These are phyloP conservation scores for Hypoxylon intermedium DNA, from an alignment of 495 filamentous ascomycete genomes.

Conservation along the genomic window DNA sequence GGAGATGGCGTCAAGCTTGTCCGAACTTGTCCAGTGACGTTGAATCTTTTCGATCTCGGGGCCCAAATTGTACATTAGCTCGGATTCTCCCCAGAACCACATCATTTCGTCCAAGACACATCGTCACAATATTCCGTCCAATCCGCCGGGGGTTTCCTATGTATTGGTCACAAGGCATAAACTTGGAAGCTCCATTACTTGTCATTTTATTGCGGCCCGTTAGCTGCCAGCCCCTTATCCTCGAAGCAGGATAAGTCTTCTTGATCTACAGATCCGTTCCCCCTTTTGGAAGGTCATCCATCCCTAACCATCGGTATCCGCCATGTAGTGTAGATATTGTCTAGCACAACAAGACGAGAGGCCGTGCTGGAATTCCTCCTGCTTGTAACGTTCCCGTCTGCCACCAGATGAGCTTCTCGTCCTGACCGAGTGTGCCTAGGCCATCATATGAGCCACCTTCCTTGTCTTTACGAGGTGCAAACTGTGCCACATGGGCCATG, in stretches of 20 bases:
- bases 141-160: constrained; percentile 12
- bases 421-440: constrained; percentile 1
- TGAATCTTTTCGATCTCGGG: constrained; percentile 6
- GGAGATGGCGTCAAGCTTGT: constrained; percentile 2
- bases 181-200: constrained; percentile 21
- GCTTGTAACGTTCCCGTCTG: constrained; percentile 27
- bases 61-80: neutral
- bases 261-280: constrained; percentile 20
- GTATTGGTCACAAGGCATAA: constrained; percentile 33
- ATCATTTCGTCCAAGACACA: constrained; percentile 21
- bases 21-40: constrained; percentile 26
- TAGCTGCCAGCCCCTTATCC: constrained; percentile 20
- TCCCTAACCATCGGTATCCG: constrained; percentile 25
- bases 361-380: constrained; percentile 2
- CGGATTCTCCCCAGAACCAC: neutral
- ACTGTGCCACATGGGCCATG: constrained; percentile 20
- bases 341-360: constrained; percentile 9
- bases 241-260: constrained; percentile 18
- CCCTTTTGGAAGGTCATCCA: constrained; percentile 34
- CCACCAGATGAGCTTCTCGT: constrained; percentile 7
- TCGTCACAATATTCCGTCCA: constrained; percentile 18
- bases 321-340: constrained; percentile 20
- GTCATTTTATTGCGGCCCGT: constrained; percentile 25
- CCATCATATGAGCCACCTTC: constrained; percentile 33
- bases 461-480: constrained; percentile 13